A percentile compares a stretch with the other conserved stretches of the same genome.
Conservation (phyloP, 768 basidiomycete genomes). For the Podaxis sp. region DNA sequence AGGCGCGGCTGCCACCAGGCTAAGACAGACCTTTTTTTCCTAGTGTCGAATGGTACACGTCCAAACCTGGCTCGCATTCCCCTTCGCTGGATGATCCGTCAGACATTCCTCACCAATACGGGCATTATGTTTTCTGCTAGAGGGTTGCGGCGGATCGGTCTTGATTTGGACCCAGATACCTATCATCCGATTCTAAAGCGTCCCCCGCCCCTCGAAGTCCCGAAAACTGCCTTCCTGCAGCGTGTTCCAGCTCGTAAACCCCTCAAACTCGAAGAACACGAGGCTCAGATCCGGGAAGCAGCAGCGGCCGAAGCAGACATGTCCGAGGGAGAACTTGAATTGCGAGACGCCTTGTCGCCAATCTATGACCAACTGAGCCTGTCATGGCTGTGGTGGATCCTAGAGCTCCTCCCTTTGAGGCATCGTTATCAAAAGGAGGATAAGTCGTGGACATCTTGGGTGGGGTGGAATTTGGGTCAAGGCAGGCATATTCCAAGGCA, state of each 20-base stretch:
- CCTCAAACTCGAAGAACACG: conserved; percentile 51
- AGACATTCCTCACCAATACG: conserved; percentile 54
- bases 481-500: conserved; percentile 44
- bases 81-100: conserved; percentile 70
- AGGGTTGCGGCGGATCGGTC: conserved; percentile 40
- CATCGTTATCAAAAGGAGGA: conserved; percentile 36
- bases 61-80: conserved; percentile 50
- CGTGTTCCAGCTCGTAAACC: conserved; percentile 15
- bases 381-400: conserved; percentile 59
- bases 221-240: conserved; percentile 21
- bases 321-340: conserved; percentile 62
- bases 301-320: conserved; percentile 39
- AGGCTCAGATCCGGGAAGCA: conserved; percentile 23
- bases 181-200: conserved; percentile 38
- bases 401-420: conserved; percentile 55
- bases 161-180: conserved; percentile 33
- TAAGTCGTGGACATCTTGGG: conserved; percentile 27
- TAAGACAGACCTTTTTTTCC: not conserved
- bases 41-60: conserved; percentile 37
- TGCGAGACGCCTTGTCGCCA: conserved; percentile 55
- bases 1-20: not conserved
- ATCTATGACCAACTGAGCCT: conserved; percentile 60
- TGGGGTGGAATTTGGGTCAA: conserved; percentile 33
- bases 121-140: conserved; percentile 60
- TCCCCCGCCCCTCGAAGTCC: conserved; percentile 28